A percentile compares a stretch with the other conserved stretches of the same genome.
phyloP scores from a whole-genome alignment of 1,284 basidiomycete genomes.

The Volvariella volvacea region DNA sequence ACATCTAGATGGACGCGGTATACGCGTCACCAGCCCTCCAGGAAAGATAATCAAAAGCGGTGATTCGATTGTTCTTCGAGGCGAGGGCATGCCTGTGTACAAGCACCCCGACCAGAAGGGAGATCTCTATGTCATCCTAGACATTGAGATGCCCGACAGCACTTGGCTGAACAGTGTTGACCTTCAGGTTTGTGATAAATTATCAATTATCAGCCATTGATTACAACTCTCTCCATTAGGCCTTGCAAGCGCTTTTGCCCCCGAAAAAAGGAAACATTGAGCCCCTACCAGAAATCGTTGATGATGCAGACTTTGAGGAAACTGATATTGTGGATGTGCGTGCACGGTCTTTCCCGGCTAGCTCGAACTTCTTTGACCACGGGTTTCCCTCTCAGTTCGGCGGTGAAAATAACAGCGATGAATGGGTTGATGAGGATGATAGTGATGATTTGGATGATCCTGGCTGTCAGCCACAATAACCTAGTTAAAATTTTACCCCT shows the following conservation, averaged over 20 bases:
- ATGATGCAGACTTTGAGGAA: slow-evolving; percentile 68
- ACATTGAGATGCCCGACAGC: slow-evolving; percentile 79
- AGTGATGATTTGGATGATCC: slow-evolving; percentile 48
- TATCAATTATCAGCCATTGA: not conserved
- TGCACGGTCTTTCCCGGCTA: slow-evolving; percentile 64
- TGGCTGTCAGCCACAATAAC: slow-evolving; percentile 61
- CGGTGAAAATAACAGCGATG: slow-evolving; percentile 60
- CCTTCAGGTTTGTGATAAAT: slow-evolving; percentile 34
- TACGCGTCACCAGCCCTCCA: slow-evolving; percentile 66
- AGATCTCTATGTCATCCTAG: slow-evolving; percentile 75
- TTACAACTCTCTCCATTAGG: slow-evolving; percentile 30
- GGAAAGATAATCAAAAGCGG: slow-evolving; percentile 74
- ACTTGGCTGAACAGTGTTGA: slow-evolving; percentile 64
- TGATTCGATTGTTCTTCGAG: slow-evolving; percentile 66
- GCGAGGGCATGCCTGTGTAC: slow-evolving; percentile 83
- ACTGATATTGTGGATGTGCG: slow-evolving; percentile 75
- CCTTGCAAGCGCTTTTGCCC: slow-evolving; percentile 59
- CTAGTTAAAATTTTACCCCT: slow-evolving; percentile 13
- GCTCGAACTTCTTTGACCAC: slow-evolving; percentile 67
- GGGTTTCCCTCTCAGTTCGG: slow-evolving; percentile 65
- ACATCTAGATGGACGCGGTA: slow-evolving; percentile 86
- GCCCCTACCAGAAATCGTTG: slow-evolving; percentile 64
- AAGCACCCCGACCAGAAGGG: slow-evolving; percentile 66
- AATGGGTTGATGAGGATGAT: slow-evolving; percentile 58
- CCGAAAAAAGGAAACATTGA: slow-evolving; percentile 69